Evolutionary conservation across 176 grass and related monocot species (phyloP).

Genomic region (Juncus effusus): DNA sequence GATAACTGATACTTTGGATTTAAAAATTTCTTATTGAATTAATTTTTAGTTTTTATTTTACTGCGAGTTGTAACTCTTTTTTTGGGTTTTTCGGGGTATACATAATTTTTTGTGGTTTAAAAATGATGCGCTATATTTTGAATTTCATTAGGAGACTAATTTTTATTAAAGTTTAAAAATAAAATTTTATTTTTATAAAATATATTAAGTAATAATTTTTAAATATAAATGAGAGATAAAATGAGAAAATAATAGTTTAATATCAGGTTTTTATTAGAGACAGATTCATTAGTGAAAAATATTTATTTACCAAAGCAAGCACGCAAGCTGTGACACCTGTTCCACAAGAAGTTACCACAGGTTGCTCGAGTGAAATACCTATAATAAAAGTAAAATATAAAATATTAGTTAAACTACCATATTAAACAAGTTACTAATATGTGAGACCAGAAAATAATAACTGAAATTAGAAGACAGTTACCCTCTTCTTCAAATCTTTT

Average conservation of each 20-base stretch:
- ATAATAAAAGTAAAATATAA: slow-evolving; percentile 7
- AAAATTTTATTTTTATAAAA: too few species aligned
- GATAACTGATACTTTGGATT: too few species aligned
- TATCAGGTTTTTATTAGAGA: not conserved
- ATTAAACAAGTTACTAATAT: not conserved
- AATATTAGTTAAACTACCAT: slow-evolving; percentile 12
- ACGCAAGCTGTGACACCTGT: slow-evolving; percentile 96
- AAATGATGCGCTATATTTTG: too few species aligned
- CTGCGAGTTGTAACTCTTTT: too few species aligned
- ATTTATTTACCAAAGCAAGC: slow-evolving; percentile 61
- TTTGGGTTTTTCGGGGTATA: not conserved
- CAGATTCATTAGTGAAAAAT: not conserved
- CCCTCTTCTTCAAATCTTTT: slow-evolving; percentile 50
- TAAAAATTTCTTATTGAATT: too few species aligned
- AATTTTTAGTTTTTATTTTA: too few species aligned
- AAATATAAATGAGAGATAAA: too few species aligned
- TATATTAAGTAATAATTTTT: too few species aligned
- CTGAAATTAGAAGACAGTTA: not conserved
- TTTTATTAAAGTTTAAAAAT: too few species aligned
- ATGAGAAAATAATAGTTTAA: too few species aligned
- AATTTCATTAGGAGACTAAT: too few species aligned
- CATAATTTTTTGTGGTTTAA: not conserved
- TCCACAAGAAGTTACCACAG: slow-evolving; percentile 66
- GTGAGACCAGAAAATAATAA: not conserved
- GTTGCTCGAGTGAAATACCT: slow-evolving; percentile 79